A percentile compares a stretch with the other conserved stretches of the same genome.
Conservation (phyloP, 345 rosid genomes). For the Gossypioides kirkii region DNA sequence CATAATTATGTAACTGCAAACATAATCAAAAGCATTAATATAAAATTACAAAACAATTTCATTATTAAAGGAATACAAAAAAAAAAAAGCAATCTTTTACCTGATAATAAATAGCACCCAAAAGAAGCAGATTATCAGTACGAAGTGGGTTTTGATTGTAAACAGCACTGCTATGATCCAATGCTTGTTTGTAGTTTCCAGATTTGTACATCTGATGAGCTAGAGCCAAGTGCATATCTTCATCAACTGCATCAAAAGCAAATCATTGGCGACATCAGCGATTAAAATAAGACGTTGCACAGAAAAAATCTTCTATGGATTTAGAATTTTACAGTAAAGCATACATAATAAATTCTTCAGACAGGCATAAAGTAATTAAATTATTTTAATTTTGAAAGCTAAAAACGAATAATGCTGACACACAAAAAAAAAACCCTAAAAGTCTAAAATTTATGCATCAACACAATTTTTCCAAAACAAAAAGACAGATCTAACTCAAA, state of each 20-base stretch:
- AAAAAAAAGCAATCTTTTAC: constrained; percentile 26
- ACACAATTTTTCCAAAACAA: neutral
- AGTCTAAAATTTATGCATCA: neutral
- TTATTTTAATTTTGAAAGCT: neutral
- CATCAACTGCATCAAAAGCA: constrained; percentile 46
- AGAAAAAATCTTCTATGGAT: neutral
- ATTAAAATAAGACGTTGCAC: constrained; percentile 7
- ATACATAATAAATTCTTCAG: neutral
- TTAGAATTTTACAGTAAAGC: neutral
- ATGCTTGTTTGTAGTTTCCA: constrained; percentile 77
- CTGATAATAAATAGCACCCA: constrained; percentile 96
- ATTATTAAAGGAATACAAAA: neutral
- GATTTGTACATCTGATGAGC: constrained; percentile 86
- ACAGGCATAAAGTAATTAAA: neutral
- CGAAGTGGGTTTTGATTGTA: constrained; percentile 73
- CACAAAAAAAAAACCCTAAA: neutral
- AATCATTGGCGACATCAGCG: neutral
- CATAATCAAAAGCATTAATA: neutral
- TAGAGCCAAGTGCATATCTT: constrained; percentile 60
- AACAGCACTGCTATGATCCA: constrained; percentile 73
- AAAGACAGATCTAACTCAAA: constrained; percentile 10
- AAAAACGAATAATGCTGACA: neutral
- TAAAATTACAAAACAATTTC: neutral
- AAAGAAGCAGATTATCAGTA: constrained; percentile 89
- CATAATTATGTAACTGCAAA: constrained; percentile 81